These are phyloP conservation scores for Candida frijolesensis DNA, from an alignment of 1,139 yeast genomes.

Conservation along the genomic window DNA sequence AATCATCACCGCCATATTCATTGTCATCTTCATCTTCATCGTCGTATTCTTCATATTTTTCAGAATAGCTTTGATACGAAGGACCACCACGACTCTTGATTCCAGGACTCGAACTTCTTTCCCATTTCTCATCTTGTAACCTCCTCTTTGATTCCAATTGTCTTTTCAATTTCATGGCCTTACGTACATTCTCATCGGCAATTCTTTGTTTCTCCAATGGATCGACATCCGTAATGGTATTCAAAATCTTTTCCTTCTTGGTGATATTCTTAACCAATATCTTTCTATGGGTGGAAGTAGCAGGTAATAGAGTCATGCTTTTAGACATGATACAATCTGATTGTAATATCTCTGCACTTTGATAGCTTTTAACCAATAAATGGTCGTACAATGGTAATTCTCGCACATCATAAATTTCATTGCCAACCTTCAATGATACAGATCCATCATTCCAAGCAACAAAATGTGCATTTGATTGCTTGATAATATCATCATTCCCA, in stretches of 20 bases:
- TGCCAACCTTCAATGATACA: constrained; percentile 81
- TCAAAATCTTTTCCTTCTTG: constrained; percentile 56
- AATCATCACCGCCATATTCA: constrained; percentile 48
- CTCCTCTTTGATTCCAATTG: constrained; percentile 60
- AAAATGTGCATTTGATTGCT: constrained; percentile 88
- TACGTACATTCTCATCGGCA: constrained; percentile 78
- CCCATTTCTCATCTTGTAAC: constrained; percentile 46
- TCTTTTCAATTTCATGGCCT: constrained; percentile 69
- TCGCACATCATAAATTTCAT: constrained; percentile 81
- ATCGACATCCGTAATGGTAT: constrained; percentile 77
- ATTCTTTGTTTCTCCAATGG: constrained; percentile 84
- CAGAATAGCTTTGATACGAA: constrained; percentile 43
- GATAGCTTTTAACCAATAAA: constrained; percentile 71
- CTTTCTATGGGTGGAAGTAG: constrained; percentile 80
- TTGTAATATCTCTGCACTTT: constrained; percentile 72
- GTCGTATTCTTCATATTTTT: constrained; percentile 30
- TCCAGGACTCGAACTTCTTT: constrained; percentile 29
- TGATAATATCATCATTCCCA: constrained; percentile 64
- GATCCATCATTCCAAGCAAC: constrained; percentile 95
- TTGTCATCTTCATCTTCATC: constrained; percentile 35
- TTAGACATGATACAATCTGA: constrained; percentile 50
- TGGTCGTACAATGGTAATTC: constrained; percentile 70
- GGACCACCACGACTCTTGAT: constrained; percentile 26
- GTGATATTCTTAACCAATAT: constrained; percentile 76
- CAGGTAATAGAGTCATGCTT: constrained; percentile 77